Base-by-base conservation (phyloP, 768 basidiomycete species). In the Coprinellus micaceus region DNA sequence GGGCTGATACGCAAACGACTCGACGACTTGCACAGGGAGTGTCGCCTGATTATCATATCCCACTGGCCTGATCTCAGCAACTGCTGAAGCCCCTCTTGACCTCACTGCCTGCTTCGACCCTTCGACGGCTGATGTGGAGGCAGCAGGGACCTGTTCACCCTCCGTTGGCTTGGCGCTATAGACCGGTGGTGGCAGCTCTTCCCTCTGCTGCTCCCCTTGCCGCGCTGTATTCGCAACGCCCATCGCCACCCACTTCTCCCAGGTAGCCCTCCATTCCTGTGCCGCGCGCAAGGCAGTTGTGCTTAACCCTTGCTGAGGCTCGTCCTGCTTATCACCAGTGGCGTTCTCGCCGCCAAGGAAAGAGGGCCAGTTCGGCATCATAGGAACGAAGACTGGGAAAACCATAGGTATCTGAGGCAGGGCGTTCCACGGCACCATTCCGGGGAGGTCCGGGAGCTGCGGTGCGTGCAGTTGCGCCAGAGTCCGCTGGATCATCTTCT, bases 321-420 rank as follows among this genome's bases (percentile, higher is more conserved):
- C 71, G 12, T 44, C 36, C 28, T 55, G 53, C 26, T 54, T 59
- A 10, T 63, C 65, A 28, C 55, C 67, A 15, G 61, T 61, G 6
- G 64, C 64, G 21, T 70, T 65, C 39, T 76, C 76, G 13, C 80
- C 82, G 52, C 83, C 80, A 54, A 86, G 74, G 68, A 90, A 82
- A 17, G 84, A 79, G 1, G 83, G 78, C 83, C 83, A 86, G 21
- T 74, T 77, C 29, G 86, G 81, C 66, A 77, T 77, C 67, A 78
- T 77, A 3, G 91, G 88, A 15, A 91, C 83, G 57, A 85, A 80
- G 22, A 91, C 80, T 17, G 91, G 89, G 79, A 93, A 91, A 12
- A 89, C 87, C 71, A 89, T 76, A 2, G 86, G 86, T 55, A 88
- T 77, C 58, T 87, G 86, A 4, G 85, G 84, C 15, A 88, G 65